These are phyloP conservation scores for Rhododendron ovatum DNA, from an alignment of 148 eudicot genomes.

Conservation along the genomic window DNA sequence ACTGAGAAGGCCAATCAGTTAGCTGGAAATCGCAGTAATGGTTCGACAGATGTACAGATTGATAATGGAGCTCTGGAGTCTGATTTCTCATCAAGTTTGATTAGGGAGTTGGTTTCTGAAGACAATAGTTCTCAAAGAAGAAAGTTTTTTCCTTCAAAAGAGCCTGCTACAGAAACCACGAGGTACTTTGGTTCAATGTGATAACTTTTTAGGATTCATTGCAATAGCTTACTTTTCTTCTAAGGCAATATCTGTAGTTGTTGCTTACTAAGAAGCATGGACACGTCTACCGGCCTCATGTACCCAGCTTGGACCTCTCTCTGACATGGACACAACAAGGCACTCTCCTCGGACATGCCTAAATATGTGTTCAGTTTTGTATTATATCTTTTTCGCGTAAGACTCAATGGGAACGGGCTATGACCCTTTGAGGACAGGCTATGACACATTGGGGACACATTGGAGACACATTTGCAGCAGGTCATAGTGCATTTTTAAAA, in stretches of 20 bases:
- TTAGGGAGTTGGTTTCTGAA: constrained; percentile 40
- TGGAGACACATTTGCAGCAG: background rate
- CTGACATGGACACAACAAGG: background rate
- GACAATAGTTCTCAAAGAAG: constrained; percentile 31
- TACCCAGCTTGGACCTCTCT: background rate
- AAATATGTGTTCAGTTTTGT: background rate
- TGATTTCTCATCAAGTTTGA: constrained; percentile 23
- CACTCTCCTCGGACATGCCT: background rate
- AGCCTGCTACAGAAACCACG: constrained; percentile 18
- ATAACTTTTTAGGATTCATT: background rate
- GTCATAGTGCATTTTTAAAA: background rate
- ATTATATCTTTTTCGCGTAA: background rate
- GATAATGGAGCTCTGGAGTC: constrained; percentile 13
- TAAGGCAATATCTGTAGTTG: background rate
- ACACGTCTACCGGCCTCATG: background rate
- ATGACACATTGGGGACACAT: background rate
- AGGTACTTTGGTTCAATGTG: constrained; percentile 21
- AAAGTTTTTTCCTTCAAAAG: constrained; percentile 33
- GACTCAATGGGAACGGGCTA: background rate
- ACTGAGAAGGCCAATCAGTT: constrained; percentile 51
- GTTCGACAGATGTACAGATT: constrained; percentile 15
- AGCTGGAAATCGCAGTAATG: constrained; percentile 29
- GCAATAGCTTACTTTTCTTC: background rate
- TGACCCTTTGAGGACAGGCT: background rate
- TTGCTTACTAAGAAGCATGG: background rate